Base-by-base conservation (phyloP, 1,139 yeast genomes). In the Saccharomyces hybrid region DNA sequence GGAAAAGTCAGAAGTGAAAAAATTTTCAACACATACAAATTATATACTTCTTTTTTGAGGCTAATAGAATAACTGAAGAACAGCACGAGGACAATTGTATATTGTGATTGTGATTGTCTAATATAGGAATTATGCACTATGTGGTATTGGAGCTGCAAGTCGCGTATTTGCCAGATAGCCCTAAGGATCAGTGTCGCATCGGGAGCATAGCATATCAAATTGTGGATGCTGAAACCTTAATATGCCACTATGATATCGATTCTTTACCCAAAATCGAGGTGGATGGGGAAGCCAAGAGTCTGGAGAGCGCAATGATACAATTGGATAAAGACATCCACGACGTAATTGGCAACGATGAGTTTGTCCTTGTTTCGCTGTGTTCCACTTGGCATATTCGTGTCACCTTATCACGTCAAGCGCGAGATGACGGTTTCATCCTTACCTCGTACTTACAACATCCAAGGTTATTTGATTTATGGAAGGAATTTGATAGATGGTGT, bases 401-500 rank as follows among this genome's bases (percentile, higher is more conserved):
- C 34, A 88, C 86, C 62, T 70, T 91, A 28, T 84, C 88, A 5
- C 77, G 95, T 51, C 96, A 88, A 67, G 89, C 96, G 8, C 76
- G 88, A 46, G 96, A 88, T 67, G 83, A 86, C 66, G 78, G 81
- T 13, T 82, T 87, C 54, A 79, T 75, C 2, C 75, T 91, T 57
- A 97, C 97, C 0, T 75, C 80, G 2, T 88, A 85, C 65, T 73
- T 91, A 58, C 88, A 84, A 66, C 84, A 84, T 61, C 89, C 97
- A 1, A 76, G 83, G 48, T 78, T 86, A 28, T 89, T 88, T 71
- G 97, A 89, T 69, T 73, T 91, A 57, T 79, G 81, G 63, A 80
- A 78, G 56, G 97, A 90, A 69, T 88, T 79, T 67, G 68, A 78
- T 46, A 84, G 83, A 63, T 87, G 90, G 89, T 86, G 84, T 67